A percentile compares a stretch with the other conserved stretches of the same genome.
phyloP scores from a whole-genome alignment of 805 yeast species.

The Candida gorgasii region DNA sequence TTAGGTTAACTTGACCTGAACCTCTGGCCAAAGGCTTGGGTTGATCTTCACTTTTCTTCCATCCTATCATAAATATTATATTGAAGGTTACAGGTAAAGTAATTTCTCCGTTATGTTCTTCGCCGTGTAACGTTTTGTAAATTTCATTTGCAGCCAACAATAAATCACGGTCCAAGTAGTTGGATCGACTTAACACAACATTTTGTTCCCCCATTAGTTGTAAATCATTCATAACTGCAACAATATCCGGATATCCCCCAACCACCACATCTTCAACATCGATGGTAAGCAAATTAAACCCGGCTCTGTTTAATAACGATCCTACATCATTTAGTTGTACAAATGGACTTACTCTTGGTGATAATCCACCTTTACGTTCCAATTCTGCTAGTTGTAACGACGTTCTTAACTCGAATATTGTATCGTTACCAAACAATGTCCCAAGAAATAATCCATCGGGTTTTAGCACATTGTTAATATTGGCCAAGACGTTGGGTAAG shows the following conservation, averaged over 20 bases:
- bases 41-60: constrained; percentile 73
- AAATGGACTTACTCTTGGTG: constrained; percentile 80
- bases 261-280: constrained; percentile 84
- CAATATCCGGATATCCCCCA: constrained; percentile 69
- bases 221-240: constrained; percentile 66
- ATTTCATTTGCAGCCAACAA: constrained; percentile 76
- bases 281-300: constrained; percentile 76
- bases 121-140: constrained; percentile 70
- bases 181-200: constrained; percentile 54
- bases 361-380: constrained; percentile 75
- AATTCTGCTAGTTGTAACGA: constrained; percentile 79
- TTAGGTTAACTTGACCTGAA: constrained; percentile 63
- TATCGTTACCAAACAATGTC: constrained; percentile 80
- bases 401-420: constrained; percentile 79
- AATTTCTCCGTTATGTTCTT: constrained; percentile 46
- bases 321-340: constrained; percentile 80
- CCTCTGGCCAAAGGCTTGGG: constrained; percentile 78
- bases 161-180: constrained; percentile 52
- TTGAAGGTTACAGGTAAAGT: constrained; percentile 79
- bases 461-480: constrained; percentile 57
- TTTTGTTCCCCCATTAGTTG: constrained; percentile 86
- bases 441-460: constrained; percentile 86
- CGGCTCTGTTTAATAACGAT: constrained; percentile 67
- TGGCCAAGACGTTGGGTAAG: constrained; percentile 62
- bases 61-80: constrained; percentile 82